Evolutionary conservation across 108 stramenopile genomes (phyloP), one percentile per base, ranked within the genome.

Genomic region (Seminavis robusta): DNA sequence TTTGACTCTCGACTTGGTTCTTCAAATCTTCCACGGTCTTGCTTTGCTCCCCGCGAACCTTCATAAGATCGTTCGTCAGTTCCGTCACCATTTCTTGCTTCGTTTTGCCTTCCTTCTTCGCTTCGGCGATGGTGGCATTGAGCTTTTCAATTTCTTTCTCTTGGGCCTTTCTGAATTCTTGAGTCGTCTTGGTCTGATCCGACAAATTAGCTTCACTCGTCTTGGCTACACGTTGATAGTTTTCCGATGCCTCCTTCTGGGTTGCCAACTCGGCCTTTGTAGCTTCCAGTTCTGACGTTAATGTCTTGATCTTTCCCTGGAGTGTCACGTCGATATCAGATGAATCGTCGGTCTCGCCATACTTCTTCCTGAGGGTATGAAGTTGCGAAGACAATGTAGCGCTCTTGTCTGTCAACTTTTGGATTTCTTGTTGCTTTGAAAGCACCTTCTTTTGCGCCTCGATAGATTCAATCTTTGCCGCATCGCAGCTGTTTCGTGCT

Each of bases 21-120:
- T 81, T 74, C 31, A 86, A 34, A 31, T 75, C 75, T 20, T 58
- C 56, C 19, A 79, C 74, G 13, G 56, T 73, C 55, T 83, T 81
- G 17, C 82, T 80, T 57, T 80, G 72, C 43, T 84, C 77, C n/a
- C 51, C 81, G n/a, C 86, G 79, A 31, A 83, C 74, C 13, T 58
- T 47, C 33, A 73, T 52, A 16, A 95, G 75, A 63, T 92, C 90
- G 33, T 81, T 84, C 1, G 86, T 87, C 28, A 92, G 76, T 23
- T 83, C 84, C 1, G 74, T 68, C 20, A 87, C 52, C 1, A 90
- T 70, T 20, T 83, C 78, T 52, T 84, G 80, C 39, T 74, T 76
- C 30, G 73, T 63, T 19, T 55, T 50, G 39, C 52, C 49, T 59
- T 82, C 80, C 3, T 76, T 65, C 28, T 73, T 67, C 3, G 65